Evolutionary conservation across 1,284 basidiomycete genomes (phyloP).

Genomic region (Golubevia sp.): DNA sequence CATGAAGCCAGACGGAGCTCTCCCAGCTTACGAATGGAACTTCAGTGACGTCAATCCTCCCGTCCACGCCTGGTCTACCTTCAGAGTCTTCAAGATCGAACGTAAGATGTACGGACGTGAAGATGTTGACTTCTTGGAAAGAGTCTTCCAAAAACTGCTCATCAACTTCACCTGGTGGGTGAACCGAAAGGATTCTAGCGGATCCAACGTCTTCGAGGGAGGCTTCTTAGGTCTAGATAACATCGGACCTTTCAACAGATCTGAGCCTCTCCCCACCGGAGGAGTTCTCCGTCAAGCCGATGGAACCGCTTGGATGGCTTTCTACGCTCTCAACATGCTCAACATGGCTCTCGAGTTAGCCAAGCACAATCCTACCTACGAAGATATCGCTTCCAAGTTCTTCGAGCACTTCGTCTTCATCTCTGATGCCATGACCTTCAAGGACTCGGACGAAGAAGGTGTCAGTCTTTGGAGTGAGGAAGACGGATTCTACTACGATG

Average conservation of each 20-base stretch:
- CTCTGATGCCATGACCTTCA: conserved; percentile 83
- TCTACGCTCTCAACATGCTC: conserved; percentile 95
- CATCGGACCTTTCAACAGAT: conserved; percentile 96
- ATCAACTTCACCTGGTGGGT: conserved; percentile 99
- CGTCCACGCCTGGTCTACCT: conserved; percentile 96
- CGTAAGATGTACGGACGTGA: conserved; percentile 88
- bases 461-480: conserved; percentile 90
- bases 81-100: conserved; percentile 97
- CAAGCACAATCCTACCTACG: conserved; percentile 95
- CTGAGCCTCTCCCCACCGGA: conserved; percentile 91
- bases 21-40: conserved; percentile 99
- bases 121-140: conserved; percentile 89
- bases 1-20: conserved; percentile 93
- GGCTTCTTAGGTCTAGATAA: conserved; percentile 98
- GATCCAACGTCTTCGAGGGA: conserved; percentile 95
- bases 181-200: conserved; percentile 92
- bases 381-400: conserved; percentile 99
- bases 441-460: conserved; percentile 70
- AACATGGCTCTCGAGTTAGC: conserved; percentile 96
- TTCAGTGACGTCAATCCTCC: conserved; percentile 96
- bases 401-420: conserved; percentile 71
- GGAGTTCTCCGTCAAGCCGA: conserved; percentile 84
- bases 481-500: conserved; percentile 98
- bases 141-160: conserved; percentile 95
- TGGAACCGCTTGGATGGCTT: conserved; percentile 99